phyloP scores from a whole-genome alignment of 2,329 filamentous ascomycete species.

The Penicillium sp. region DNA sequence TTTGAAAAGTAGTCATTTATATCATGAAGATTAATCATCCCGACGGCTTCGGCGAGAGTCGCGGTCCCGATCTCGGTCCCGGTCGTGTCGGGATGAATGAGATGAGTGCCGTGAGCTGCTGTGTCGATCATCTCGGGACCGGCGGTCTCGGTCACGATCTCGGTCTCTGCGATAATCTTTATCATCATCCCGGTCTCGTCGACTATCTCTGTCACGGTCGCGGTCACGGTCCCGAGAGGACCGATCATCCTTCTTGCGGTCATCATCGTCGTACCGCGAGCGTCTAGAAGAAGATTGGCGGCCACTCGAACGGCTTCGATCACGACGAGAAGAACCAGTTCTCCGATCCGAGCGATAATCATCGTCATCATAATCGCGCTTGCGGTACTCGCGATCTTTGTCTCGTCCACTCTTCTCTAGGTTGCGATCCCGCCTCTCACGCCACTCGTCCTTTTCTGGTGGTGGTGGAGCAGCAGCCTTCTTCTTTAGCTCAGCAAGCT shows the following conservation, averaged over 20 bases:
- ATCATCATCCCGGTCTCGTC: slow-evolving; percentile 32
- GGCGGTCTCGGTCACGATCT: slow-evolving; percentile 30
- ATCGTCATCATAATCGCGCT: slow-evolving; percentile 34
- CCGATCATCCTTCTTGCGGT: slow-evolving; percentile 34
- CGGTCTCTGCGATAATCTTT: slow-evolving; percentile 20
- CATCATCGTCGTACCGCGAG: slow-evolving; percentile 36
- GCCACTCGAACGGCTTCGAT: slow-evolving; percentile 38
- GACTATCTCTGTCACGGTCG: slow-evolving; percentile 30
- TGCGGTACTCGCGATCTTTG: slow-evolving; percentile 33
- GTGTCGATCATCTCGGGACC: slow-evolving; percentile 34
- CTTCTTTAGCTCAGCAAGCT: slow-evolving; percentile 55
- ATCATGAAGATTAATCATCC: slow-evolving; percentile 21
- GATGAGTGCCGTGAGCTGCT: slow-evolving; percentile 35
- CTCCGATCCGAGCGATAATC: slow-evolving; percentile 39
- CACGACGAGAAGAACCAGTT: slow-evolving; percentile 40
- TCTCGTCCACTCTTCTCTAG: slow-evolving; percentile 42
- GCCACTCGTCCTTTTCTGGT: slow-evolving; percentile 47
- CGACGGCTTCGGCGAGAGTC: slow-evolving; percentile 33
- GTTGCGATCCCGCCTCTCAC: slow-evolving; percentile 47
- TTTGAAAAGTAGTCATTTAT: neutral
- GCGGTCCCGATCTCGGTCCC: slow-evolving; percentile 32
- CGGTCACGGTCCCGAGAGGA: slow-evolving; percentile 33
- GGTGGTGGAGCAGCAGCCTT: slow-evolving; percentile 47
- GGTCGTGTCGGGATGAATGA: slow-evolving; percentile 31
- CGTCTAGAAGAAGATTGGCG: slow-evolving; percentile 36